phyloP scores from a whole-genome alignment of 768 basidiomycete genomes.

The Russula brevipes region DNA sequence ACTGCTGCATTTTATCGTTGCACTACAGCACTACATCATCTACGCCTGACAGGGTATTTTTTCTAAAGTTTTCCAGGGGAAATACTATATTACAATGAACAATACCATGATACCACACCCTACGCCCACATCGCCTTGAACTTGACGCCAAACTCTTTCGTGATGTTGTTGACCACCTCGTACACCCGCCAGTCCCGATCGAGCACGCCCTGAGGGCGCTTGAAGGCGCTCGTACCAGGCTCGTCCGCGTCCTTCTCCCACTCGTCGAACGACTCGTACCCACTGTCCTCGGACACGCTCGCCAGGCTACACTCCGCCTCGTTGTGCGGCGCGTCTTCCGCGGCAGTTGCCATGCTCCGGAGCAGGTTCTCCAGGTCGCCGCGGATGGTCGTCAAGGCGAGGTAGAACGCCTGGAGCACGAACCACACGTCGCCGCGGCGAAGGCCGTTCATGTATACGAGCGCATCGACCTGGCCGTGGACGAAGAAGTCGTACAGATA shows the following conservation, averaged over 20 bases:
- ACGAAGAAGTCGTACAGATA: slow-evolving; percentile 65
- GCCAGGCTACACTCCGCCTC: slow-evolving; percentile 24
- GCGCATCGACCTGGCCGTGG: slow-evolving; percentile 52
- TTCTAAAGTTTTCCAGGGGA: background rate
- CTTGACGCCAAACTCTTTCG: slow-evolving; percentile 51
- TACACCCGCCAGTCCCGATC: slow-evolving; percentile 54
- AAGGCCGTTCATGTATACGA: slow-evolving; percentile 52
- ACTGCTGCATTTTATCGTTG: too few species aligned
- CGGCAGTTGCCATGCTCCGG: slow-evolving; percentile 27
- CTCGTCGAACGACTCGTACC: slow-evolving; percentile 33
- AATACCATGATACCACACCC: background rate
- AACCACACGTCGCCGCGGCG: slow-evolving; percentile 64
- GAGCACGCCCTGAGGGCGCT: slow-evolving; percentile 37
- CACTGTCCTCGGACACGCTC: slow-evolving; percentile 33
- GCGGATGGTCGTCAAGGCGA: slow-evolving; percentile 47
- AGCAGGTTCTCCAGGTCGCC: slow-evolving; percentile 47
- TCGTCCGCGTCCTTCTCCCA: slow-evolving; percentile 28
- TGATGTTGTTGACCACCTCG: slow-evolving; percentile 41
- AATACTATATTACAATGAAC: background rate
- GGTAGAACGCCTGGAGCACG: slow-evolving; percentile 50
- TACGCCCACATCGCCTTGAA: slow-evolving; percentile 54
- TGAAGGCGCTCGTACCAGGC: slow-evolving; percentile 25
- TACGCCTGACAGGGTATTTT: background rate
- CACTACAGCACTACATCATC: background rate
- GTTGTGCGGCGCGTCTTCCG: background rate